Base-by-base conservation (phyloP, 805 yeast species). In the Cyberlindnera galapagoensis region DNA sequence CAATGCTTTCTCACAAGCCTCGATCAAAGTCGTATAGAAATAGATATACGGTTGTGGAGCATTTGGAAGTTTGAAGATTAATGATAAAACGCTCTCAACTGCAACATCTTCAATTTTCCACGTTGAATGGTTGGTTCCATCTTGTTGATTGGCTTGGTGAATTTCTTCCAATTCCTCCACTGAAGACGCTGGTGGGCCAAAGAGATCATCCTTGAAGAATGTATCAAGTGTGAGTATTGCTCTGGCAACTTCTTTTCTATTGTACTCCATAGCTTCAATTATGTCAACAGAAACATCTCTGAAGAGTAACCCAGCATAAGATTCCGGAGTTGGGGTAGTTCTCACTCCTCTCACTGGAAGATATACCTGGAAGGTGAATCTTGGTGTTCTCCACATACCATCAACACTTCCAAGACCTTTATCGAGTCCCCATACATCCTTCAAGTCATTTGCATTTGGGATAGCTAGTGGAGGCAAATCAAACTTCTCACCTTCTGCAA, bases 101-200 rank as follows among this genome's bases (percentile, higher is more conserved):
- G 90, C 84, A 24, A 88, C 66, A 53, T 88, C 96, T 57, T 92
- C 98, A 38, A 87, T 72, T 54, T 92, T 92, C 82, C 84, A 86
- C 0, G 95, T 86, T 1, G 94, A 74, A 46, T 16, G 10, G 20
- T 40, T 31, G 9, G 49, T 51, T 6, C 49, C 55, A 3, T 46
- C 48, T 13, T 56, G 52, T 13, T 60, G 56, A 40, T 63, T 60
- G 28, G 67, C 65, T 30, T 56, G 55, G 20, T 60, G 57, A 11
- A 63, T 58, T 16, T 59, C 62, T 28, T 61, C 59, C 32, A 90
- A 62, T 39, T 75, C 77, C 44, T 87, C 95, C 38, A 87, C 67
- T 0, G 94, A 73, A 4, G 80, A 71, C 22, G 94, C 94, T 1
- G 92, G 74, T 26, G 71, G 69, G 1, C 85, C 73, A 56, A 83